A percentile compares a stretch with the other conserved stretches of the same genome.
Evolutionary conservation across 805 yeast species (phyloP).

Genomic region (Candida michaelii): DNA sequence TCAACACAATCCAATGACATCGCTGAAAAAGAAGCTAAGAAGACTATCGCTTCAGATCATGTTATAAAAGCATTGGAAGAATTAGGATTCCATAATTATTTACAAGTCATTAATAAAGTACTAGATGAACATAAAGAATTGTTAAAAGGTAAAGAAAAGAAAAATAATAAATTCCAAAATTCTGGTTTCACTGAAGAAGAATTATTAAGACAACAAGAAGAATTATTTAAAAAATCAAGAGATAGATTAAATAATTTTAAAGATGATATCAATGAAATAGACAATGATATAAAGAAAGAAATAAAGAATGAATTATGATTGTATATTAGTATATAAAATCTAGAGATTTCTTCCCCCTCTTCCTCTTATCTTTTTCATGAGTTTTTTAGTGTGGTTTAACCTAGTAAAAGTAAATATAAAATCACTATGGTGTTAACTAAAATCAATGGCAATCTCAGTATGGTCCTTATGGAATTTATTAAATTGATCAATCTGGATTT

Average conservation of each 20-base stretch:
- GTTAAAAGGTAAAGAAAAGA: conserved; percentile 84
- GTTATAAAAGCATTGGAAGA: conserved; percentile 86
- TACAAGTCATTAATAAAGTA: conserved; percentile 77
- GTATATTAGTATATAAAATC: conserved; percentile 5
- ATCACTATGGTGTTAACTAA: conserved; percentile 65
- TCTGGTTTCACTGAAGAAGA: conserved; percentile 93
- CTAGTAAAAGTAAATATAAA: conserved; percentile 39
- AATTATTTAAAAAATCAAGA: conserved; percentile 76
- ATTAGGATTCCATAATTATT: conserved; percentile 81
- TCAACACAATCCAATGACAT: conserved; percentile 93
- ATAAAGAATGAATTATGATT: conserved; percentile 8
- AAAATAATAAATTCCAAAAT: conserved; percentile 88
- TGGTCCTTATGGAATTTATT: conserved; percentile 72
- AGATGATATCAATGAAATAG: conserved; percentile 3
- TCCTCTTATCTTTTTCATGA: not conserved
- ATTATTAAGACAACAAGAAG: conserved; percentile 87
- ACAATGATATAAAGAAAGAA: conserved; percentile 2
- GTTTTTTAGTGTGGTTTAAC: not conserved
- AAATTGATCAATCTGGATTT: conserved; percentile 61
- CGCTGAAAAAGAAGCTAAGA: conserved; percentile 93
- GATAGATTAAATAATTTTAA: conserved; percentile 45
- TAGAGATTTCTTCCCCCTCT: not conserved
- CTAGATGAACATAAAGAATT: conserved; percentile 85
- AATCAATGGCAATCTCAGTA: conserved; percentile 72
- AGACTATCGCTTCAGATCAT: conserved; percentile 95